phyloP scores from a whole-genome alignment of 148 eudicot species.

The Arbutus unedo region DNA sequence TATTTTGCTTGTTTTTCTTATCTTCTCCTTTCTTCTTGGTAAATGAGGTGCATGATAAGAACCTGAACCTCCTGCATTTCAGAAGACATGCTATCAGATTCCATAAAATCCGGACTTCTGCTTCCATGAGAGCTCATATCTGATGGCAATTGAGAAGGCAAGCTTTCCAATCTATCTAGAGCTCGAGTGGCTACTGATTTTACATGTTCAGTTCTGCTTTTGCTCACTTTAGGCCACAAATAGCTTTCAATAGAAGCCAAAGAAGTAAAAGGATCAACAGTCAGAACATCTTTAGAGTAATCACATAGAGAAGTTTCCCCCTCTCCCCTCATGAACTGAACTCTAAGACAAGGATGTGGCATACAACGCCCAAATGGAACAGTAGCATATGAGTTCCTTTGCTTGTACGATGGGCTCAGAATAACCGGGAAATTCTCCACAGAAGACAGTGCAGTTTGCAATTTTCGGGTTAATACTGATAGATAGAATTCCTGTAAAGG shows the following conservation, averaged over 20 bases:
- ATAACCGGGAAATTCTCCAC: constrained; percentile 70
- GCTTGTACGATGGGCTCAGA: constrained; percentile 39
- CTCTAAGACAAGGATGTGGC: constrained; percentile 62
- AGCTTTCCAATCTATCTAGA: constrained; percentile 21
- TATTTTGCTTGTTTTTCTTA: neutral
- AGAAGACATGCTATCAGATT: constrained; percentile 29
- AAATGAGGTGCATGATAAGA: constrained; percentile 9
- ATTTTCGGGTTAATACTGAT: constrained; percentile 45
- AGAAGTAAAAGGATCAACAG: constrained; percentile 78
- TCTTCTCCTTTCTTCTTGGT: neutral
- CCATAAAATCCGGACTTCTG: constrained; percentile 31
- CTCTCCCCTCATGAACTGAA: constrained; percentile 63
- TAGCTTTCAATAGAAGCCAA: constrained; percentile 68
- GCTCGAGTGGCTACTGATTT: constrained; percentile 27
- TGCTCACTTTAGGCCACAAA: constrained; percentile 53
- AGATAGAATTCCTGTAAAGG: constrained; percentile 35
- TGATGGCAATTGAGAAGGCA: constrained; percentile 26
- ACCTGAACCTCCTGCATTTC: constrained; percentile 56
- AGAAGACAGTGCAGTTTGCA: constrained; percentile 77
- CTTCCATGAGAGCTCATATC: constrained; percentile 28
- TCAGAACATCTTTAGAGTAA: constrained; percentile 48
- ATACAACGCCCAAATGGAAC: constrained; percentile 56
- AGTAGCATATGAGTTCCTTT: constrained; percentile 58
- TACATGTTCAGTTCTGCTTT: constrained; percentile 26
- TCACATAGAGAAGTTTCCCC: constrained; percentile 57